Evolutionary conservation across 2,329 filamentous ascomycete genomes (phyloP).

Genomic region (Pleoardoris graminearum): DNA sequence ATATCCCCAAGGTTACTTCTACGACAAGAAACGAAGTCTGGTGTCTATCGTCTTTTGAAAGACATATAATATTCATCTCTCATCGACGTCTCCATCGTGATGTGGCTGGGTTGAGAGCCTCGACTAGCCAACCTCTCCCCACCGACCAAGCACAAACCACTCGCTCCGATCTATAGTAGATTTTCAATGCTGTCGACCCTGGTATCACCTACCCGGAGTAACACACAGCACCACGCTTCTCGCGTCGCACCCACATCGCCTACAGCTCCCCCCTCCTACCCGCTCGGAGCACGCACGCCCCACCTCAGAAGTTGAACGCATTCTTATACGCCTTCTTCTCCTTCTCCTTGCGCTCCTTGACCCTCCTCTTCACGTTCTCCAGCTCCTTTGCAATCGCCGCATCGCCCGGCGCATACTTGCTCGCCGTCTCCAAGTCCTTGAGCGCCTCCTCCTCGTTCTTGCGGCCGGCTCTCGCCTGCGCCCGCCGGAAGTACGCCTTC

Average conservation of each 20-base stretch:
- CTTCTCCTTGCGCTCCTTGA: conserved; percentile 74
- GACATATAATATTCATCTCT: too few species aligned
- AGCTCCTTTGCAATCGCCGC: conserved; percentile 75
- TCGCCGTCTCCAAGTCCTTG: conserved; percentile 49
- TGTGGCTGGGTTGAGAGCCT: too few species aligned
- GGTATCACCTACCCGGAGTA: too few species aligned
- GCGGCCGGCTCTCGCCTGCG: conserved; percentile 70
- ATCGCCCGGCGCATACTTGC: conserved; percentile 65
- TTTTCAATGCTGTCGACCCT: too few species aligned
- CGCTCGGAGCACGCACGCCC: neutral
- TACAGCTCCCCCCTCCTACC: neutral
- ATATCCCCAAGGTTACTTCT: too few species aligned
- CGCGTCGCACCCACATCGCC: too few species aligned
- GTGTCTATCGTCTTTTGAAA: too few species aligned
- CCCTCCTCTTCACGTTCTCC: conserved; percentile 73
- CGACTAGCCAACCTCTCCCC: too few species aligned
- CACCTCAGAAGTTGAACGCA: conserved; percentile 65
- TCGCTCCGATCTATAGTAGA: too few species aligned
- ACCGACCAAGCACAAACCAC: too few species aligned
- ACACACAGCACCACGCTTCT: neutral
- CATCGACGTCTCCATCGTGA: too few species aligned
- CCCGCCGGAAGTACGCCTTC: conserved; percentile 87
- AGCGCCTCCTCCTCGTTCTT: conserved; percentile 83
- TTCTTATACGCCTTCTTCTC: conserved; percentile 93
- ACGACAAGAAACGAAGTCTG: too few species aligned